Conservation (phyloP, 371 early-diverging fungal species). For the Haplosporangium sp. region DNA sequence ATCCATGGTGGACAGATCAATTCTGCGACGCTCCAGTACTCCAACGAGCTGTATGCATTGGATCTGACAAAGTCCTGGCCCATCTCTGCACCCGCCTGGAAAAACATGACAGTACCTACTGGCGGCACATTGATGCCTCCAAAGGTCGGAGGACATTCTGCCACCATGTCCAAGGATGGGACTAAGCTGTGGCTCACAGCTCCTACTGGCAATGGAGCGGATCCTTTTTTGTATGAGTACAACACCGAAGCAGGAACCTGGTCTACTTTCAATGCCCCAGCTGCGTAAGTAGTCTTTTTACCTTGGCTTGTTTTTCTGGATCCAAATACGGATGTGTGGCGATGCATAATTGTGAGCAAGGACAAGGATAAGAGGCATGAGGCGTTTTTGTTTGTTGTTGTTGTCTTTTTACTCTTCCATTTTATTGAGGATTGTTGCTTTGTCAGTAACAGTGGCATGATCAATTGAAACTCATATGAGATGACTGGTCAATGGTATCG, state of each 20-base stretch:
- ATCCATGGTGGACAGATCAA: slow-evolving; percentile 43
- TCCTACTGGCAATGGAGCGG: slow-evolving; percentile 12
- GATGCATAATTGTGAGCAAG: background rate
- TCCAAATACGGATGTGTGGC: background rate
- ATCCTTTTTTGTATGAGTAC: slow-evolving; percentile 29
- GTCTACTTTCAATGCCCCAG: slow-evolving; percentile 32
- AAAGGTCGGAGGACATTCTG: slow-evolving; percentile 11
- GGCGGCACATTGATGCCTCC: slow-evolving; percentile 7
- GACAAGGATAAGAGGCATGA: background rate
- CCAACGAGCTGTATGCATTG: slow-evolving; percentile 23
- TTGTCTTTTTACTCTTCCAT: background rate
- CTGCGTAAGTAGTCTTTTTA: slow-evolving; percentile 36
- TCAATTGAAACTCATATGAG: no score
- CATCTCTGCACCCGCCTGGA: slow-evolving; percentile 20
- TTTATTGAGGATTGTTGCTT: background rate
- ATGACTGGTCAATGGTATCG: no score
- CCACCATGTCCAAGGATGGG: slow-evolving; percentile 30
- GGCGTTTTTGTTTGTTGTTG: no score
- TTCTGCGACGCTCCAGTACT: background rate
- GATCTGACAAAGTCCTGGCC: slow-evolving; percentile 38
- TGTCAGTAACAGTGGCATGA: background rate
- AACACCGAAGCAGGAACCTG: slow-evolving; percentile 14
- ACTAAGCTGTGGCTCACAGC: slow-evolving; percentile 26
- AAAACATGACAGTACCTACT: slow-evolving; percentile 12
- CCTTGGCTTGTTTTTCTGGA: background rate